Evolutionary conservation across 2,329 filamentous ascomycete species (phyloP).

Genomic region (Pyrenochaeta sp.): DNA sequence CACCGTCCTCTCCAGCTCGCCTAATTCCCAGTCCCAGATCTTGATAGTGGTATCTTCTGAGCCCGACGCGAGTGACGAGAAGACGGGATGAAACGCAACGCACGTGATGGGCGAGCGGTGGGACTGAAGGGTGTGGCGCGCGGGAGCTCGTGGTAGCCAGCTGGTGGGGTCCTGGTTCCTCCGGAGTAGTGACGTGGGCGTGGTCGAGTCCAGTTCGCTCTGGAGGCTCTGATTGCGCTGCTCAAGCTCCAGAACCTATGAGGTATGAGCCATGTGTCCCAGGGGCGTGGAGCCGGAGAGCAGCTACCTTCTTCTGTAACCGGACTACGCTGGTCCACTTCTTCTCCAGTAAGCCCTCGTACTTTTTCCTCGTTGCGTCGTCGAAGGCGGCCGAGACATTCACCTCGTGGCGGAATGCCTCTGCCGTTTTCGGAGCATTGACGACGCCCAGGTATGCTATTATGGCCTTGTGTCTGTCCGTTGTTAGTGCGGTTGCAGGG

Average conservation of each 20-base stretch:
- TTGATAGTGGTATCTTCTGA: constrained; percentile 95
- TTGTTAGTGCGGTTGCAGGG: constrained; percentile 10
- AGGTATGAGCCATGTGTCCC: constrained; percentile 19
- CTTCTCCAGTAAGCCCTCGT: constrained; percentile 92
- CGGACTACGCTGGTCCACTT: constrained; percentile 98
- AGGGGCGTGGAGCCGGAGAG: background rate
- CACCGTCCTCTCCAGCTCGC: constrained; percentile 86
- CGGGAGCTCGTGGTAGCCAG: constrained; percentile 86
- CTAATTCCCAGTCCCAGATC: constrained; percentile 96
- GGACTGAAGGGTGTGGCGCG: constrained; percentile 82
- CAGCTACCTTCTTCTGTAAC: constrained; percentile 86
- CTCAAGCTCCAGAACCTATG: constrained; percentile 91
- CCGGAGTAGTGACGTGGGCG: constrained; percentile 77
- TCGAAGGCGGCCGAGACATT: constrained; percentile 78
- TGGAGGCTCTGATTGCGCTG: constrained; percentile 76
- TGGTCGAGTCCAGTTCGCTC: constrained; percentile 83
- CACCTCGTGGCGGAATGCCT: constrained; percentile 79
- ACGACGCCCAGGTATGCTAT: constrained; percentile 84
- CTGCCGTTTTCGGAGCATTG: constrained; percentile 73
- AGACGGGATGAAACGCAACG: constrained; percentile 91
- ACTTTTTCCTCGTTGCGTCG: constrained; percentile 85
- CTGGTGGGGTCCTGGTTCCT: constrained; percentile 83
- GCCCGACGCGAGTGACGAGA: constrained; percentile 87
- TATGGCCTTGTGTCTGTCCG: constrained; percentile 84
- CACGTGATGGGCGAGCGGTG: constrained; percentile 84